These are phyloP conservation scores for Phytophthora sp. DNA, from an alignment of 352 stramenopile genomes.

Conservation along the genomic window DNA sequence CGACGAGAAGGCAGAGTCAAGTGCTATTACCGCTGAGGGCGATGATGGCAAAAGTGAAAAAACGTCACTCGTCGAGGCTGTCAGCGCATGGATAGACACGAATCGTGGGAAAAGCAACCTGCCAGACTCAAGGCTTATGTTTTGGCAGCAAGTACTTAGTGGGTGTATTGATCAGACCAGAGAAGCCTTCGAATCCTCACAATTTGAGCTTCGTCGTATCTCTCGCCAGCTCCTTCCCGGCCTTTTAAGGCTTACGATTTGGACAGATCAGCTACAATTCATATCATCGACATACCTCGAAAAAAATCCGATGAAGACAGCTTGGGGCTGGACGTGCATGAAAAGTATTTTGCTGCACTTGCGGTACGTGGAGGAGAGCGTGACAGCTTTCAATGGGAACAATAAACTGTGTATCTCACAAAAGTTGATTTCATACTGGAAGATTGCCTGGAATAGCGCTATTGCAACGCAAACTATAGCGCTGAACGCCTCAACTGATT, in stretches of 20 bases:
- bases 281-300: constrained; percentile 9
- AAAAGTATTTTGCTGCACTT: constrained; percentile 54
- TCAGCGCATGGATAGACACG: constrained; percentile 23
- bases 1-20: neutral
- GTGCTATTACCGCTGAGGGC: neutral
- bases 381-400: neutral
- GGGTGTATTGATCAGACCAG: constrained; percentile 52
- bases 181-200: constrained; percentile 49
- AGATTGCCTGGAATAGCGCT: constrained; percentile 18
- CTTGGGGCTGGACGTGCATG: constrained; percentile 41
- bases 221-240: constrained; percentile 61
- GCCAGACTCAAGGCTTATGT: constrained; percentile 2
- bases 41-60: constrained; percentile 6
- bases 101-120: constrained; percentile 7
- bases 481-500: neutral
- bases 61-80: constrained; percentile 15
- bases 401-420: neutral
- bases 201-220: constrained; percentile 77
- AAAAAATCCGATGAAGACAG: neutral
- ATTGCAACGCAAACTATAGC: neutral
- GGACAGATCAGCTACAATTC: constrained; percentile 45
- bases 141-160: constrained; percentile 42
- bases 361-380: constrained; percentile 42
- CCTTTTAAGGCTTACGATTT: constrained; percentile 57
- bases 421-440: constrained; percentile 2